These are phyloP conservation scores for Fusarium torulosum DNA, from an alignment of 2,329 filamentous ascomycete genomes.

Conservation along the genomic window DNA sequence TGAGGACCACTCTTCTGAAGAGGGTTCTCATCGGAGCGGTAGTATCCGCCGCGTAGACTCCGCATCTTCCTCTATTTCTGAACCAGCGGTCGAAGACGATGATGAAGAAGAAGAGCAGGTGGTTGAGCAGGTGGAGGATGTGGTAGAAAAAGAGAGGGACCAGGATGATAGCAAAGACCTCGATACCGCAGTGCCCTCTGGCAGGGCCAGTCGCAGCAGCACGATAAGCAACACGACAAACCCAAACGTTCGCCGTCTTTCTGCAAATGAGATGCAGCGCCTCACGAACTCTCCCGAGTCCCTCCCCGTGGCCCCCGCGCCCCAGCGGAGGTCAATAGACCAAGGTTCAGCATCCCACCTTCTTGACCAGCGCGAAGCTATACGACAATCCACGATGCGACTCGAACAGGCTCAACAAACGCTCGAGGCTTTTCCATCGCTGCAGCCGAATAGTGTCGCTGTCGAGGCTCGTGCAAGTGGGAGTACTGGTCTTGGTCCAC, in stretches of 20 bases:
- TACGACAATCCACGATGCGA: slow-evolving; percentile 49
- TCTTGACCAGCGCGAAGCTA: slow-evolving; percentile 49
- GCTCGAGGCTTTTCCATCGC: slow-evolving; percentile 17
- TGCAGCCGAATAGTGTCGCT: slow-evolving; percentile 44
- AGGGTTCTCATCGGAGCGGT: slow-evolving; percentile 45
- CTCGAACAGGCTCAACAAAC: slow-evolving; percentile 39
- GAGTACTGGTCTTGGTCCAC: slow-evolving; percentile 24
- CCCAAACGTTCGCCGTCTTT: slow-evolving; percentile 65
- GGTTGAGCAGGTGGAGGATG: slow-evolving; percentile 6
- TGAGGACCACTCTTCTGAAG: slow-evolving; percentile 50
- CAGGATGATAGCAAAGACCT: slow-evolving; percentile 13
- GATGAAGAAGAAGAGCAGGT: slow-evolving; percentile 14
- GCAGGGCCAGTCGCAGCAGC: slow-evolving; percentile 48
- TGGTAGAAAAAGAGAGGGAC: slow-evolving; percentile 16
- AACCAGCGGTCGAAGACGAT: slow-evolving; percentile 46
- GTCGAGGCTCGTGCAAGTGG: slow-evolving; percentile 43
- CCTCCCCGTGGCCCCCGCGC: slow-evolving; percentile 64
- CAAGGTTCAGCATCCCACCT: slow-evolving; percentile 52
- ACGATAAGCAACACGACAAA: slow-evolving; percentile 51
- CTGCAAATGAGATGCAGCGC: slow-evolving; percentile 69
- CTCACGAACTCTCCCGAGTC: slow-evolving; percentile 69
- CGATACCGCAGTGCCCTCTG: slow-evolving; percentile 31
- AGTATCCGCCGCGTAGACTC: slow-evolving; percentile 44
- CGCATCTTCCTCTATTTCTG: slow-evolving; percentile 51
- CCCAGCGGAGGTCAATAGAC: slow-evolving; percentile 55